phyloP scores from a whole-genome alignment of 345 rosid species.

The Acer campestre region DNA sequence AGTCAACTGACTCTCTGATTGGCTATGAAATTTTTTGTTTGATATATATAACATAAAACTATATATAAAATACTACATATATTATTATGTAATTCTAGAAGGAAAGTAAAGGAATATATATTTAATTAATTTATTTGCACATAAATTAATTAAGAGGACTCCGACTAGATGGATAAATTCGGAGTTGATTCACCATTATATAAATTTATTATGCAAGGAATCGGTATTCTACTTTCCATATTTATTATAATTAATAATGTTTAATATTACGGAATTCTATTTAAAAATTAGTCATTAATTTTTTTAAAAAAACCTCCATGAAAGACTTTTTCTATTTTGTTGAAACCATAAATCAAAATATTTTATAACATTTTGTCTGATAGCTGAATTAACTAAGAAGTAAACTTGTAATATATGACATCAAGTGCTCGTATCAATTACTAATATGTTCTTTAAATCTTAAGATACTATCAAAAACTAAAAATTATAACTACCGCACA shows the following conservation, averaged over 20 bases:
- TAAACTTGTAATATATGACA: too few relatives aligned
- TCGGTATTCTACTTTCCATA: not conserved
- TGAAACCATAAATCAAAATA: too few relatives aligned
- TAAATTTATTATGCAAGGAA: constrained; percentile 20
- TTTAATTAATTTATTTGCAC: not conserved
- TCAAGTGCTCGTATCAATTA: too few relatives aligned
- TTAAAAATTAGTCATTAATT: too few relatives aligned
- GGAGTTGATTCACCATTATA: constrained; percentile 28
- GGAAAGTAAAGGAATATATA: constrained; percentile 18
- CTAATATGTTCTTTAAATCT: too few relatives aligned
- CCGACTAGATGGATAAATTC: constrained; percentile 28
- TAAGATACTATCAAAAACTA: too few relatives aligned
- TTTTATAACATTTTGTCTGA: too few relatives aligned
- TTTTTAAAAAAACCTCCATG: too few relatives aligned
- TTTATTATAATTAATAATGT: not conserved
- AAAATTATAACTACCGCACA: too few relatives aligned
- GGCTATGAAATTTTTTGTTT: not conserved
- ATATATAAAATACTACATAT: not conserved
- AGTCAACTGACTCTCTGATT: constrained; percentile 11
- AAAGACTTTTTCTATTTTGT: too few relatives aligned
- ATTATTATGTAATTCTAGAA: not conserved
- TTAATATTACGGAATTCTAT: too few relatives aligned
- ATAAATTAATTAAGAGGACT: constrained; percentile 9
- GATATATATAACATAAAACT: not conserved
- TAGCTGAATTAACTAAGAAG: too few relatives aligned